Percentiles rank a stretch among this genome's conserved stretches.
Evolutionary conservation across 129 eudicot genomes (phyloP).

Genomic region (Escallonia herrerae): DNA sequence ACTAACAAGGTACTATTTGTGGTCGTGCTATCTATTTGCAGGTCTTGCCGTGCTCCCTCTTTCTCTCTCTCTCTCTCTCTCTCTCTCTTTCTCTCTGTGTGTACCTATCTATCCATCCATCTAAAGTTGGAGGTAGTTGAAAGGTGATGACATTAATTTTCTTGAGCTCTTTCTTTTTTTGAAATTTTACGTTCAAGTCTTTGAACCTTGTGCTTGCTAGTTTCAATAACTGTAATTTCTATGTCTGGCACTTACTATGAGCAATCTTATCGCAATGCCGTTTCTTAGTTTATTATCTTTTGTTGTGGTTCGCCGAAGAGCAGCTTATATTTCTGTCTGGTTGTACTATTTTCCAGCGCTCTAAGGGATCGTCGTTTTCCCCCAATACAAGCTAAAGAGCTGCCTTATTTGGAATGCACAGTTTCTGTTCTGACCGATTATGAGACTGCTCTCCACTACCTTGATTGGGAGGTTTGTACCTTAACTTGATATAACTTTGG

Average conservation of each 20-base stretch:
- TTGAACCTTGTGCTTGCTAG: too few species aligned
- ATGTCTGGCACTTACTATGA: background rate
- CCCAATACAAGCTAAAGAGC: constrained; percentile 82
- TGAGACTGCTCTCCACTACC: constrained; percentile 60
- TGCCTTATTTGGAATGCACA: constrained; percentile 78
- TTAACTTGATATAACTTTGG: background rate
- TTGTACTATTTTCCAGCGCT: constrained; percentile 46
- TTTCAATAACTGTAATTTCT: background rate
- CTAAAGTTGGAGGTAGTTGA: background rate
- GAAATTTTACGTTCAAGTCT: background rate
- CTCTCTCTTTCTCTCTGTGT: background rate
- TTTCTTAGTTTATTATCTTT: constrained; percentile 2
- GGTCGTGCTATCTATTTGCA: background rate
- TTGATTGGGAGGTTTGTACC: constrained; percentile 89
- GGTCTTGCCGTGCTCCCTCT: too few species aligned
- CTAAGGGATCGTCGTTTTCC: constrained; percentile 84
- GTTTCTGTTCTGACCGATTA: constrained; percentile 84
- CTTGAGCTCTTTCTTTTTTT: too few species aligned
- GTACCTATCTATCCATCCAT: too few species aligned
- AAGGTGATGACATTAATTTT: background rate
- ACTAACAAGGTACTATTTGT: constrained; percentile 54
- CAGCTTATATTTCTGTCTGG: background rate
- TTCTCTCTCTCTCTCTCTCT: too few species aligned
- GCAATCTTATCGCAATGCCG: background rate
- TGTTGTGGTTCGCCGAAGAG: background rate